Percentiles rank a stretch among this genome's conserved stretches.
These are phyloP conservation scores for Giardia duodenalis DNA, from an alignment of 208 protist species.

Conservation along the genomic window DNA sequence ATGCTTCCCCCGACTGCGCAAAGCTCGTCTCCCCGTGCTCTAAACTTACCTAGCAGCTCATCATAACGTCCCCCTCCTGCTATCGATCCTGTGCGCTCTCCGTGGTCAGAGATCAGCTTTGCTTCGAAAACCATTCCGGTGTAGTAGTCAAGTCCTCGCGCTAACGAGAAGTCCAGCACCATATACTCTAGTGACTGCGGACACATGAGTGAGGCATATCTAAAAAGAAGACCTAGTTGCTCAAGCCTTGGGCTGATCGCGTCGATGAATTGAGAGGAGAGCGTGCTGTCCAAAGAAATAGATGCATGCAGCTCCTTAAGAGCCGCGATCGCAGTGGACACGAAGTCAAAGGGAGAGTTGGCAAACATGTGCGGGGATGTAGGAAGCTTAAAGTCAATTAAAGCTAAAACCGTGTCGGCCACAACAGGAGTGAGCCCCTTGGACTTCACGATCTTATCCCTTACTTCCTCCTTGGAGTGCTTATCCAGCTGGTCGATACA, in stretches of 20 bases:
- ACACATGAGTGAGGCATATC: not conserved
- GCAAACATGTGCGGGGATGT: not conserved
- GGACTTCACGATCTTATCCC: slow-evolving; percentile 53
- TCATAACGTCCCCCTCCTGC: slow-evolving; percentile 66
- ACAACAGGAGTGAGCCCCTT: not conserved
- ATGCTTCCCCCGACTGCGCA: slow-evolving; percentile 62
- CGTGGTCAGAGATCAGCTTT: slow-evolving; percentile 38
- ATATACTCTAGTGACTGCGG: slow-evolving; percentile 42
- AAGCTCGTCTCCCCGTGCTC: slow-evolving; percentile 44
- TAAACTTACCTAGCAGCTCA: slow-evolving; percentile 59
- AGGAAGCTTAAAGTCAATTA: not conserved
- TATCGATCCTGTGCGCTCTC: slow-evolving; percentile 53
- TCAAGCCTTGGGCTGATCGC: not conserved
- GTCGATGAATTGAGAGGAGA: not conserved
- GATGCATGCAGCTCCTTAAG: not conserved
- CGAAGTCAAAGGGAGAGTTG: not conserved
- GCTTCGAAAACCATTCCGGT: slow-evolving; percentile 68
- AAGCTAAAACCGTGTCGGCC: not conserved
- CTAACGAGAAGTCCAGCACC: slow-evolving; percentile 57
- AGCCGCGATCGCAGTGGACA: not conserved
- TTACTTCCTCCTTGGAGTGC: slow-evolving; percentile 53
- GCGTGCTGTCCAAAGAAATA: not conserved
- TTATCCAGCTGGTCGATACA: slow-evolving; percentile 71
- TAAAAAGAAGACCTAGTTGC: not conserved
- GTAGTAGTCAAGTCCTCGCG: slow-evolving; percentile 69